Evolutionary conservation across 257 asterid genomes (phyloP).

Genomic region (Paulownia fortunei): DNA sequence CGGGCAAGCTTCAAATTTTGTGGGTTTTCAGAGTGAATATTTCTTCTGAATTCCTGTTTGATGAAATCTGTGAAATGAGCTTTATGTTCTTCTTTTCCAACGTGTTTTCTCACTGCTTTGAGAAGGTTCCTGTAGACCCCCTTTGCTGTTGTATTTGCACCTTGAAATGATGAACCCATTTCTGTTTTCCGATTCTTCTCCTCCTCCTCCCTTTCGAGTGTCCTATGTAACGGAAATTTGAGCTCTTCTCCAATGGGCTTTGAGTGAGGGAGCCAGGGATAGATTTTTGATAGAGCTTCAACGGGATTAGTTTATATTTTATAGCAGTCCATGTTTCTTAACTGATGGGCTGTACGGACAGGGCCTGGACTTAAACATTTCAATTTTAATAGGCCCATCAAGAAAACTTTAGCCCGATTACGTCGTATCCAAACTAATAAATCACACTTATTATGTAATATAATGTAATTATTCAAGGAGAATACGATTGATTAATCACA

Average conservation of each 20-base stretch:
- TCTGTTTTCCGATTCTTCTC: slow-evolving; percentile 4
- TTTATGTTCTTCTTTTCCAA: slow-evolving; percentile 68
- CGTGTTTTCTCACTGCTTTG: slow-evolving; percentile 66
- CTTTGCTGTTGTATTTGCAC: slow-evolving; percentile 38
- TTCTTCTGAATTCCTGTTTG: slow-evolving; percentile 67
- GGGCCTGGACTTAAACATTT: neutral
- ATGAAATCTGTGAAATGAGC: slow-evolving; percentile 70
- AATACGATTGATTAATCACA: too few relatives aligned
- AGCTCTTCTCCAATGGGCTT: slow-evolving; percentile 1
- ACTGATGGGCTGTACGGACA: neutral
- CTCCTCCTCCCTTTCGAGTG: neutral
- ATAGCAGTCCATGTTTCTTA: too few relatives aligned
- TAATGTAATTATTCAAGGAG: too few relatives aligned
- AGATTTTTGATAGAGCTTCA: neutral
- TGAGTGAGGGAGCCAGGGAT: neutral
- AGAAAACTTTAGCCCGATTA: too few relatives aligned
- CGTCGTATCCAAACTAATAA: too few relatives aligned
- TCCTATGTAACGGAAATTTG: neutral
- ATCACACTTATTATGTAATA: too few relatives aligned
- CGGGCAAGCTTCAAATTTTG: slow-evolving; percentile 64
- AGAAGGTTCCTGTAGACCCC: slow-evolving; percentile 71
- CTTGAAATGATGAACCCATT: slow-evolving; percentile 53
- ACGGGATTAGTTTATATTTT: neutral
- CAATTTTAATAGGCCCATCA: too few relatives aligned
- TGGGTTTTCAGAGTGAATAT: slow-evolving; percentile 33